A percentile compares a stretch with the other conserved stretches of the same genome.
Evolutionary conservation across 805 yeast genomes (phyloP).

Genomic region (Wickerhamiella domercqiae): DNA sequence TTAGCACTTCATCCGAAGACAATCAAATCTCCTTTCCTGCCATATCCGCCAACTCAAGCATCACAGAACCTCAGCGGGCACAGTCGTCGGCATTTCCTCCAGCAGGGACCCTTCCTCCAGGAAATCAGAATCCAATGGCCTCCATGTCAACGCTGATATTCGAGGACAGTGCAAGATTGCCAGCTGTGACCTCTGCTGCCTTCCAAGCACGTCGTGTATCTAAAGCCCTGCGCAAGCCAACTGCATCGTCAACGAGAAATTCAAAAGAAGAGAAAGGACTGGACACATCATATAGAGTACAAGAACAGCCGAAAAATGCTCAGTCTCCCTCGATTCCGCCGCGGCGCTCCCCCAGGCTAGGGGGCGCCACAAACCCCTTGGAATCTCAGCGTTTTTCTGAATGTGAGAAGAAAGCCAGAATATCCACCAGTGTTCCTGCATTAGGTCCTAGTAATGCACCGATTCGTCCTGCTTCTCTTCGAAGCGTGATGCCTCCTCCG

Average conservation of each 20-base stretch:
- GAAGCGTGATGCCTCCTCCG: neutral
- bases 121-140: neutral
- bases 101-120: neutral
- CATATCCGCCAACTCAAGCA: neutral
- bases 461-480: too few relatives aligned
- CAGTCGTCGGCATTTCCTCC: too few relatives aligned
- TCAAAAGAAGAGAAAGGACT: too few relatives aligned
- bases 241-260: neutral
- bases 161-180: too few relatives aligned
- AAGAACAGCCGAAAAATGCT: neutral
- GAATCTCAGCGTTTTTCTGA: neutral
- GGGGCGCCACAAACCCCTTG: neutral
- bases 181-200: too few relatives aligned
- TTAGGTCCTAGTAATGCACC: neutral
- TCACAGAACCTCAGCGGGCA: neutral
- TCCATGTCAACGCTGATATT: neutral
- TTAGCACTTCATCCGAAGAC: neutral
- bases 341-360: neutral
- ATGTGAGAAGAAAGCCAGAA: neutral
- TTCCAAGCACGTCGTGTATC: neutral
- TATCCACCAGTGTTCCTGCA: neutral
- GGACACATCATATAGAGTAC: neutral
- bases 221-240: neutral
- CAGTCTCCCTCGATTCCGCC: neutral
- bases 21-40: neutral